Evolutionary conservation across 2,329 filamentous ascomycete genomes (phyloP), one percentile per base, ranked within the genome.

Genomic region (Aureobasidium sp.): DNA sequence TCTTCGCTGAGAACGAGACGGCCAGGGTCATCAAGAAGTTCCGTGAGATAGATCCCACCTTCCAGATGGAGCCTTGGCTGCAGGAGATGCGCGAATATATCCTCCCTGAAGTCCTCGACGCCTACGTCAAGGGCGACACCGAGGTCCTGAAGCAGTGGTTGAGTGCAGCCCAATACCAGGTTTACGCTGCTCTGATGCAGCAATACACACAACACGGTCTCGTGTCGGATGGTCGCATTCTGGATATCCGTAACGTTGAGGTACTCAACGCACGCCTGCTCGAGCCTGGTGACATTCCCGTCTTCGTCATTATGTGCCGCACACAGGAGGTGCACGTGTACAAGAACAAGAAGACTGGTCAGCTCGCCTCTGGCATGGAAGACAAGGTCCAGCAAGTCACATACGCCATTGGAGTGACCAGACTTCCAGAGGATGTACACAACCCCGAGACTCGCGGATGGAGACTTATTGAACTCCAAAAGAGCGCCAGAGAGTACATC

Each of bases 251-350:
- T 69, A 87, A 93, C 70, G 94, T 99, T 32, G 94, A 99, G 72
- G 92, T 95, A 59, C 77, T 93, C 47, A 86, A 85, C 68, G 90
- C 90, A 0, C 83, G 89, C 63, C 87, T 95, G 75, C 80, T 95
- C 53, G 90, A 94, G 63, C 90, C 90, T 2, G 89, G 90, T 66
- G 90, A 94, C 75, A 86, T 94, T 44, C 94, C 94, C 2, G 93
- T 99, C 29, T 97, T 99, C 73, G 96, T 99, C 73, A 88, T 99
- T 68, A 97, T 92, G 65, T 96, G 92, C 79, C 84, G 94, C 67
- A 97, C 94, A 12, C 94, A 99, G 74, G 94, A 99, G 77, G 92
- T 99, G 12, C 94, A 99, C 73, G 92, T 97, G 17, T 99, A 97
- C 79, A 85, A 89, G 65, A 96, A 97, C 67, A 86, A 88, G 63